These are phyloP conservation scores for Aspergillus sp. DNA, from an alignment of 2,329 filamentous ascomycete genomes.

Conservation along the genomic window DNA sequence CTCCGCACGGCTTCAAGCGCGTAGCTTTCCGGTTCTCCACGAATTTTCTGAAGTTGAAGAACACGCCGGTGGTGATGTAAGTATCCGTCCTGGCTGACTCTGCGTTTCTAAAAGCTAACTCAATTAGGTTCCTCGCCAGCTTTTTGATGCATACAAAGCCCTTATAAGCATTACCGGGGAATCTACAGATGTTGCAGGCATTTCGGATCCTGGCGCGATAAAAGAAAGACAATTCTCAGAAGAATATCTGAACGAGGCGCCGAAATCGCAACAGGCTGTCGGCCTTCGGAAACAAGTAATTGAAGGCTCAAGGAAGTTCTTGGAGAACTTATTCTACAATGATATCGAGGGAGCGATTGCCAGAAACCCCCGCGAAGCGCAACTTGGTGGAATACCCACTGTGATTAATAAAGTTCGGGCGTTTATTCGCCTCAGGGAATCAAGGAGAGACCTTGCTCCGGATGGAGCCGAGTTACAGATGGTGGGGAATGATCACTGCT, in stretches of 20 bases:
- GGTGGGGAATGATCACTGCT: conserved; percentile 79
- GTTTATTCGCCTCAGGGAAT: conserved; percentile 78
- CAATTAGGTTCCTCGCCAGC: conserved; percentile 65
- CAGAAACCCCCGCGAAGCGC: conserved; percentile 84
- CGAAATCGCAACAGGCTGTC: conserved; percentile 63
- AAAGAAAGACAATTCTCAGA: conserved; percentile 73
- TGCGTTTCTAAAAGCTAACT: conserved; percentile 16
- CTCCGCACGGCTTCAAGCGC: conserved; percentile 64
- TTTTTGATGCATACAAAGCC: conserved; percentile 80
- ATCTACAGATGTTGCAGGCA: conserved; percentile 58
- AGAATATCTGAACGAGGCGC: conserved; percentile 74
- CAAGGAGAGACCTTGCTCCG: conserved; percentile 78
- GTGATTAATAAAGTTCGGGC: conserved; percentile 88
- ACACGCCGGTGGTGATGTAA: conserved; percentile 64
- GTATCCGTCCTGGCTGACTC: conserved; percentile 19
- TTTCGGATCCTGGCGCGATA: conserved; percentile 63
- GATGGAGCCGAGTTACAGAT: conserved; percentile 79
- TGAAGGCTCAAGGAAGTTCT: conserved; percentile 72
- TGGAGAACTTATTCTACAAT: conserved; percentile 78
- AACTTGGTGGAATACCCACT: conserved; percentile 84
- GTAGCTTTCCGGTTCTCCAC: conserved; percentile 70
- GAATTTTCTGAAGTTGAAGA: conserved; percentile 74
- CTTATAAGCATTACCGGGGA: conserved; percentile 78
- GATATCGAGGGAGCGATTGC: conserved; percentile 75
- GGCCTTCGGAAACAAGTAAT: conserved; percentile 77